phyloP scores from a whole-genome alignment of 2,329 filamentous ascomycete genomes.

The Cordyceps sp. region DNA sequence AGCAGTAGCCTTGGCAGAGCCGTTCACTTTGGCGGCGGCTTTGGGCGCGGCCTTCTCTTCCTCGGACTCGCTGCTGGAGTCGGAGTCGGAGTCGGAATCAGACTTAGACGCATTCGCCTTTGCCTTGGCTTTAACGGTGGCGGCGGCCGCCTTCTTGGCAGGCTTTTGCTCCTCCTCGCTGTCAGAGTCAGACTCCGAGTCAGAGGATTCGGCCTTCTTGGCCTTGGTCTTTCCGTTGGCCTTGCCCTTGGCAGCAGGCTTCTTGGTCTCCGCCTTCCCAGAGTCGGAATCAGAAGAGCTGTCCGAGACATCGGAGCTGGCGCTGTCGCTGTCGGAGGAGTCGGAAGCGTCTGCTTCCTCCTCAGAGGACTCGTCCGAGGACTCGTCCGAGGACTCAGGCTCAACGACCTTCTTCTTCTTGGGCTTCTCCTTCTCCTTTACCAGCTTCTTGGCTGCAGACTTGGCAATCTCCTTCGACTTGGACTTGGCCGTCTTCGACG shows the following conservation, averaged over 20 bases:
- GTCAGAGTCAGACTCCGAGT: constrained; percentile 14
- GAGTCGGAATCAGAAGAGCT: constrained; percentile 4
- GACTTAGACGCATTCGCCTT: constrained; percentile 8
- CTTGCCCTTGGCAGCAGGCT: constrained; percentile 2
- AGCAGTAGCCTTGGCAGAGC: constrained; percentile 15
- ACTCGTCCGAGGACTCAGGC: constrained; percentile 20
- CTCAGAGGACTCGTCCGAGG: constrained; percentile 10
- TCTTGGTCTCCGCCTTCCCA: constrained; percentile 6
- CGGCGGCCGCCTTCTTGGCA: constrained; percentile 5
- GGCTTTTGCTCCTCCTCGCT: constrained; percentile 17
- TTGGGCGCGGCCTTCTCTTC: constrained; percentile 16
- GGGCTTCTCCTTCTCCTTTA: constrained; percentile 25
- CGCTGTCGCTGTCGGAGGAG: constrained; percentile 17
- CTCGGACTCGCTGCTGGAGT: constrained; percentile 21
- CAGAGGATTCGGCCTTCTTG: constrained; percentile 15
- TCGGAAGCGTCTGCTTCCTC: constrained; percentile 10
- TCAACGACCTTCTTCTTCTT: constrained; percentile 30
- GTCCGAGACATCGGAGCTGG: constrained; percentile 7
- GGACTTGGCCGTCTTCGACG: constrained; percentile 48
- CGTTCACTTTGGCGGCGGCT: constrained; percentile 8
- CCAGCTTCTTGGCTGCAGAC: constrained; percentile 33
- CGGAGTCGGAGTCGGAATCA: constrained; percentile 18
- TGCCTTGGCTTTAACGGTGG: constrained; percentile 12
- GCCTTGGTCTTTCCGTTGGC: neutral
- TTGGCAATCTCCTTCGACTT: constrained; percentile 46